Conservation (phyloP, 495 filamentous ascomycete species). For the Pyronema omphalodes region DNA sequence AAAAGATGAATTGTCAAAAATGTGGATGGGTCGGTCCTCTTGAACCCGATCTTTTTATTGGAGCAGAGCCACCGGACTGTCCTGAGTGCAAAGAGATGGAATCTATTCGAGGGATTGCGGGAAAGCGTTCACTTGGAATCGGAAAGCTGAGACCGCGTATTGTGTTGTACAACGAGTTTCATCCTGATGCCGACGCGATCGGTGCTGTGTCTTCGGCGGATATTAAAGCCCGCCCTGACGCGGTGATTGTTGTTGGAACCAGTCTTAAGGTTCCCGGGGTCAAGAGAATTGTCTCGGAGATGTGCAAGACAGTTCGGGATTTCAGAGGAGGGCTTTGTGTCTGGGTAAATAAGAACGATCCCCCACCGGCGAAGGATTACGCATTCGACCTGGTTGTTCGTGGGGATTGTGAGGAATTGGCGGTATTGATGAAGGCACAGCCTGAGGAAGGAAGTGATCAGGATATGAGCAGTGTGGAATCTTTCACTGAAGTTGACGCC, state of each 20-base stretch:
- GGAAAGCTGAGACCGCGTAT: constrained; percentile 81
- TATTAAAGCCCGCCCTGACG: constrained; percentile 67
- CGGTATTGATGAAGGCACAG: constrained; percentile 44
- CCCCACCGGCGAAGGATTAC: constrained; percentile 64
- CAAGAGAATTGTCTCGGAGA: constrained; percentile 68
- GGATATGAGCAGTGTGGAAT: constrained; percentile 18
- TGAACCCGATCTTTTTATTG: constrained; percentile 59
- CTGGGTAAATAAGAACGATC: constrained; percentile 81
- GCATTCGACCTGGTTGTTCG: constrained; percentile 82
- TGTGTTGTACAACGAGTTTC: constrained; percentile 92
- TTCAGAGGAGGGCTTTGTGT: constrained; percentile 77
- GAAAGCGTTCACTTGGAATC: constrained; percentile 85
- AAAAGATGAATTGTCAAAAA: constrained; percentile 91
- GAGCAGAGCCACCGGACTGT: constrained; percentile 70
- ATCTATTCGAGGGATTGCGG: constrained; percentile 52
- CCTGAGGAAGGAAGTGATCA: constrained; percentile 49
- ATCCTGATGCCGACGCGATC: constrained; percentile 90
- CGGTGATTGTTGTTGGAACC: constrained; percentile 84
- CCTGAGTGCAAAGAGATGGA: constrained; percentile 56
- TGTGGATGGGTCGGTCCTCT: constrained; percentile 63
- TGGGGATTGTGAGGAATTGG: constrained; percentile 77
- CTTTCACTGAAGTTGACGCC: constrained; percentile 15
- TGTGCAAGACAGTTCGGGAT: constrained; percentile 62
- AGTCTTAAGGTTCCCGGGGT: constrained; percentile 90
- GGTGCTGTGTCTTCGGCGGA: constrained; percentile 74